A percentile compares a stretch with the other conserved stretches of the same genome.
Evolutionary conservation across 2,329 filamentous ascomycete species (phyloP).

Genomic region (Hypoxylon sp.): DNA sequence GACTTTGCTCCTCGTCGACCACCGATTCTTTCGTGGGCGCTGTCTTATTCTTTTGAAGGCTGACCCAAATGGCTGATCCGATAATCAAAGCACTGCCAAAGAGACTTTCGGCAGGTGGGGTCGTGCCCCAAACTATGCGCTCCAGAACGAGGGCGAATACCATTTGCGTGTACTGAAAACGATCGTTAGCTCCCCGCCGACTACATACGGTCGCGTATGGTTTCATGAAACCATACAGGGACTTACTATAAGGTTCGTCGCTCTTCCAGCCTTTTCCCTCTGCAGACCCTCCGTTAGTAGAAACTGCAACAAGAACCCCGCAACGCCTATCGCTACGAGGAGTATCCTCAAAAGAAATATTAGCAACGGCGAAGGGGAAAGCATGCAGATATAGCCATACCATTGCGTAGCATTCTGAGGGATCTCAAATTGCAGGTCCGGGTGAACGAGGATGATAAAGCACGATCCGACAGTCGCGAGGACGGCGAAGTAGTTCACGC

Average conservation of each 20-base stretch:
- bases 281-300: conserved; percentile 78
- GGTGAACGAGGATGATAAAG: conserved; percentile 65
- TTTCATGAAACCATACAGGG: background rate
- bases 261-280: conserved; percentile 68
- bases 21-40: conserved; percentile 37
- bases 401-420: conserved; percentile 60
- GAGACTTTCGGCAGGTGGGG: conserved; percentile 54
- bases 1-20: conserved; percentile 54
- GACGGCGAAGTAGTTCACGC: conserved; percentile 80
- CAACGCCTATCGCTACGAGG: conserved; percentile 70
- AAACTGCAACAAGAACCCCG: conserved; percentile 83
- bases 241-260: conserved; percentile 53
- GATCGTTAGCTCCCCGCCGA: conserved; percentile 11
- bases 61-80: conserved; percentile 57
- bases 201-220: background rate
- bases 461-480: conserved; percentile 75
- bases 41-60: conserved; percentile 54
- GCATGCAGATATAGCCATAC: conserved; percentile 29
- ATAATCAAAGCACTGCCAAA: conserved; percentile 57
- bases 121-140: conserved; percentile 58
- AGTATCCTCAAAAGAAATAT: conserved; percentile 59
- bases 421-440: conserved; percentile 56
- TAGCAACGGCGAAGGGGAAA: background rate
- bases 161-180: conserved; percentile 50
- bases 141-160: conserved; percentile 54